Evolutionary conservation across 176 grass and related monocot species (phyloP).

Genomic region (Oryza meridionalis): DNA sequence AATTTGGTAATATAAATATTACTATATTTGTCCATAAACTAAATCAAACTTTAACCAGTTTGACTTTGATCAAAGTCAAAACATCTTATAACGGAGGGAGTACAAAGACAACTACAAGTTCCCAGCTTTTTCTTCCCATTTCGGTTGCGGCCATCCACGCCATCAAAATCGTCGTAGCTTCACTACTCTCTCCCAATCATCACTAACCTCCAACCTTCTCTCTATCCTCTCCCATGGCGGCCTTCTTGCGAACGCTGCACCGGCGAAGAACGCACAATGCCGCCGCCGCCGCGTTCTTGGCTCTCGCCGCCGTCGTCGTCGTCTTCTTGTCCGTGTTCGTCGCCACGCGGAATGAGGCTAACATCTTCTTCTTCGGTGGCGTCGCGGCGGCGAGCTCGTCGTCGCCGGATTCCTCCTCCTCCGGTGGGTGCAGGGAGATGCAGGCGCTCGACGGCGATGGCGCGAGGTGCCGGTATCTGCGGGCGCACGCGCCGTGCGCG

Average conservation of each 20-base stretch:
- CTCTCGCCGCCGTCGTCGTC: conserved; percentile 28
- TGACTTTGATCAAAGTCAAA: too few species aligned
- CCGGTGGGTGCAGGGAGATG: conserved; percentile 51
- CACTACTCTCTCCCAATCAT: background rate
- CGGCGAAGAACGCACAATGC: conserved; percentile 43
- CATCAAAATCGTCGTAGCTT: background rate
- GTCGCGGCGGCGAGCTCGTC: background rate
- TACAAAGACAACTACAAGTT: background rate
- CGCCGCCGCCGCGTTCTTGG: conserved; percentile 36
- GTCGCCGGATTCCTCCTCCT: background rate
- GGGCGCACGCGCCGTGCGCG: conserved; percentile 44
- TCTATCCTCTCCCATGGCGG: conserved; percentile 45
- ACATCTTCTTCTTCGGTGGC: background rate
- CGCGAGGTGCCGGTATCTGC: conserved; percentile 53
- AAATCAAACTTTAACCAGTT: too few species aligned
- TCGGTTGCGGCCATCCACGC: conserved; percentile 22
- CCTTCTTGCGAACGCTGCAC: conserved; percentile 11
- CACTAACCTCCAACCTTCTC: background rate
- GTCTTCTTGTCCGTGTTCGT: conserved; percentile 15
- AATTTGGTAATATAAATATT: too few species aligned
- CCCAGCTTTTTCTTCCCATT: background rate
- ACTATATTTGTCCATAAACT: too few species aligned
- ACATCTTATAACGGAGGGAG: too few species aligned
- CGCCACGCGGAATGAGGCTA: background rate
- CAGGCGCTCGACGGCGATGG: conserved; percentile 26